Conservation (phyloP, 345 rosid genomes). For the Eutrema heterophyllum region DNA sequence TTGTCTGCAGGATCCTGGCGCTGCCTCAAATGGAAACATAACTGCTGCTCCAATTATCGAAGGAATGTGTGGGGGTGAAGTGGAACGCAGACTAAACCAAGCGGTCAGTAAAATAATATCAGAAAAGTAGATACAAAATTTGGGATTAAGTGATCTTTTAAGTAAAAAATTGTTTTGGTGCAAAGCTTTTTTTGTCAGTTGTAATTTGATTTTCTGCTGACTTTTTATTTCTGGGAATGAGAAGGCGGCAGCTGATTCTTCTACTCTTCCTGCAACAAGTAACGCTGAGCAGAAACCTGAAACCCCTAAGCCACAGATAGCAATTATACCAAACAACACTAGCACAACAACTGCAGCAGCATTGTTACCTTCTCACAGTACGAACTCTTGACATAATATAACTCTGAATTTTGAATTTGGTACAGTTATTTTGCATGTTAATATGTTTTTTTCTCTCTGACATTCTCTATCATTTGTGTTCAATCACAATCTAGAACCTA, state of each 20-base stretch:
- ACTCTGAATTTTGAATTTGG: not conserved
- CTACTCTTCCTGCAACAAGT: constrained; percentile 35
- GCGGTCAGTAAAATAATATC: constrained; percentile 39
- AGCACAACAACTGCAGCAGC: constrained; percentile 40
- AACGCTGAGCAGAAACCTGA: constrained; percentile 55
- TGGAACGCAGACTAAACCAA: constrained; percentile 60
- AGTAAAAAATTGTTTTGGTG: no score
- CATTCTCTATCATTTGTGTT: constrained; percentile 19
- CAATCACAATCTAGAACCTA: constrained; percentile 51
- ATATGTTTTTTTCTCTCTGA: constrained; percentile 3
- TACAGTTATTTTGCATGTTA: not conserved
- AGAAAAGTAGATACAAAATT: not conserved
- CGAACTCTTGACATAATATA: constrained; percentile 22
- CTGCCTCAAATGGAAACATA: constrained; percentile 59
- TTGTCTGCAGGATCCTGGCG: constrained; percentile 63
- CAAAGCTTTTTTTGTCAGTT: not conserved
- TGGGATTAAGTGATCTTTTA: not conserved
- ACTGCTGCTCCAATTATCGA: constrained; percentile 51
- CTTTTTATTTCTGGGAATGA: constrained; percentile 40
- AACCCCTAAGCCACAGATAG: constrained; percentile 48
- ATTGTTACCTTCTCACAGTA: constrained; percentile 67
- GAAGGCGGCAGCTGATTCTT: constrained; percentile 44
- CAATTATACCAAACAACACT: constrained; percentile 39
- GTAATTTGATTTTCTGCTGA: not conserved
- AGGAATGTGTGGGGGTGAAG: constrained; percentile 82